Evolutionary conservation across 192 early-diverging fungal genomes (phyloP).

Genomic region (Tieghemiomyces parasiticus): DNA sequence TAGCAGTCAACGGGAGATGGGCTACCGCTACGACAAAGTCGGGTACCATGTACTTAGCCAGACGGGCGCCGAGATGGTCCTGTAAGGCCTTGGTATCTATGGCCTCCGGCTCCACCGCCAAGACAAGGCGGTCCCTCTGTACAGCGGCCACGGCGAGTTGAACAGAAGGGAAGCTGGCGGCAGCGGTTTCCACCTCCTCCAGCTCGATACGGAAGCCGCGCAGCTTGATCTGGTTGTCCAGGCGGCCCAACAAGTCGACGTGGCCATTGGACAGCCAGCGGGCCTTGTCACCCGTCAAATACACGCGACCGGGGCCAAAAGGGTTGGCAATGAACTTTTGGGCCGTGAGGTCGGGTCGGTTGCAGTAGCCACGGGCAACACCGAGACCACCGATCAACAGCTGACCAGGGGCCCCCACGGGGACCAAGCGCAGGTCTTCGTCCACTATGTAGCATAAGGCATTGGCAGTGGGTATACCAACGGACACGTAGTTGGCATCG

Average conservation of each 20-base stretch:
- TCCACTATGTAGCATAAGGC: slow-evolving; percentile 16
- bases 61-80: neutral
- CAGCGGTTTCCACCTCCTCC: slow-evolving; percentile 14
- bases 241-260: slow-evolving; percentile 16
- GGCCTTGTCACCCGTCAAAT: slow-evolving; percentile 18
- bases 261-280: slow-evolving; percentile 17
- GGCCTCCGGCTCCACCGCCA: slow-evolving; percentile 13
- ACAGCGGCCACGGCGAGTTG: slow-evolving; percentile 13
- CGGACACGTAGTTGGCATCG: slow-evolving; percentile 4
- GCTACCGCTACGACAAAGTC: neutral
- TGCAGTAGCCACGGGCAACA: slow-evolving; percentile 21
- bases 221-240: slow-evolving; percentile 22
- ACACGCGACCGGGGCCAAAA: slow-evolving; percentile 14
- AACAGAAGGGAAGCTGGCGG: slow-evolving; percentile 13
- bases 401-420: slow-evolving; percentile 20
- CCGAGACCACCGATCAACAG: slow-evolving; percentile 16
- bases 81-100: neutral
- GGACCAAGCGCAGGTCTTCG: slow-evolving; percentile 4
- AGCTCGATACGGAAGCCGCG: slow-evolving; percentile 20
- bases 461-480: slow-evolving; percentile 15
- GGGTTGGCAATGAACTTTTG: slow-evolving; percentile 22
- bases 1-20: neutral
- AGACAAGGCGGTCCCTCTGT: slow-evolving; percentile 11
- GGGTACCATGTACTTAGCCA: neutral
- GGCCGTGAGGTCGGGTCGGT: slow-evolving; percentile 16